phyloP scores from a whole-genome alignment of 805 yeast species.

The Cyberlindnera samutprakarnensis region DNA sequence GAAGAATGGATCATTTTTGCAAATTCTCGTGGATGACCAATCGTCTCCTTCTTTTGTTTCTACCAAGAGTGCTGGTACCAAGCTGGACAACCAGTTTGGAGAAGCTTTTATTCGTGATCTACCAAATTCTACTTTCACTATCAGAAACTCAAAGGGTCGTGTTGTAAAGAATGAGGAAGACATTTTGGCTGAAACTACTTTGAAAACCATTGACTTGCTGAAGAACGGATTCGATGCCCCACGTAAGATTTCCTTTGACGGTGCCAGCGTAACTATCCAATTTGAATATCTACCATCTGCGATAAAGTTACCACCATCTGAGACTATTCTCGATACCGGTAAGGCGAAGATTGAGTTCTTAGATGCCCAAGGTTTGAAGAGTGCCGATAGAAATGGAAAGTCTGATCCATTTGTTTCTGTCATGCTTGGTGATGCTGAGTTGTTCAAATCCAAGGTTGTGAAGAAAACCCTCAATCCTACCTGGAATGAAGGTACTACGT shows the following conservation, averaged over 20 bases:
- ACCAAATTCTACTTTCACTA: conserved; percentile 45
- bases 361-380: conserved; percentile 42
- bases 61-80: conserved; percentile 38
- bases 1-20: conserved; percentile 44
- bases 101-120: conserved; percentile 66
- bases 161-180: conserved; percentile 41
- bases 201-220: conserved; percentile 48
- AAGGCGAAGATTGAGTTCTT: conserved; percentile 46
- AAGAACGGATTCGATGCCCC: conserved; percentile 41
- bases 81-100: conserved; percentile 40
- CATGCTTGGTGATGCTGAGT: conserved; percentile 43
- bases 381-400: conserved; percentile 68
- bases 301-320: conserved; percentile 45
- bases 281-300: conserved; percentile 57
- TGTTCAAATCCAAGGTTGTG: conserved; percentile 51
- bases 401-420: conserved; percentile 64
- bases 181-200: conserved; percentile 41
- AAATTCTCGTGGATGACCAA: conserved; percentile 58
- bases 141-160: conserved; percentile 50
- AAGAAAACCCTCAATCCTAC: conserved; percentile 65
- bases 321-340: conserved; percentile 66
- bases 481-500: conserved; percentile 61
- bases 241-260: conserved; percentile 34
- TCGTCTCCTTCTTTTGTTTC: conserved; percentile 51
- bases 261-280: conserved; percentile 36